A percentile compares a stretch with the other conserved stretches of the same genome.
Conservation (phyloP, 768 basidiomycete genomes). For the Termitomyces sp. region DNA sequence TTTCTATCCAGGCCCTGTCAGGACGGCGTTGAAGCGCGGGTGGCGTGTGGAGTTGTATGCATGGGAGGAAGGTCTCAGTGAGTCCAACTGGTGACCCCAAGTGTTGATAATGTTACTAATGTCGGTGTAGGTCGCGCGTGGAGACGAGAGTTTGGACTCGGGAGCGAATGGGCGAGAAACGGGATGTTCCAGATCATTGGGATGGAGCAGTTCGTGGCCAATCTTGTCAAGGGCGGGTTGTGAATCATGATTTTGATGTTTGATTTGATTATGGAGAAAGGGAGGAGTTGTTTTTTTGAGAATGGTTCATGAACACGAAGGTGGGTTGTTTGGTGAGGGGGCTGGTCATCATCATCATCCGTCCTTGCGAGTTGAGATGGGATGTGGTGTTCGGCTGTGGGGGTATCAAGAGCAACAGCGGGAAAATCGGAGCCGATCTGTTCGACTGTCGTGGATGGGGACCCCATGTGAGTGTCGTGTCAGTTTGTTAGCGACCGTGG, state of each 20-base stretch:
- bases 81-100: constrained; percentile 17
- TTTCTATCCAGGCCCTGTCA: constrained; percentile 53
- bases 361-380: neutral
- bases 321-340: neutral
- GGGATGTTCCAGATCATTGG: constrained; percentile 53
- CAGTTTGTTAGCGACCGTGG: neutral
- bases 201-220: constrained; percentile 61
- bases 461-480: neutral
- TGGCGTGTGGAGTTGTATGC: constrained; percentile 96
- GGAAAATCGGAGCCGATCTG: neutral
- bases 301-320: neutral
- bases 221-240: constrained; percentile 44
- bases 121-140: constrained; percentile 48
- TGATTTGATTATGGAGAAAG: too few relatives aligned
- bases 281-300: neutral
- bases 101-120: neutral
- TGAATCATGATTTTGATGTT: neutral
- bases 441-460: neutral
- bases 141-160: constrained; percentile 57
- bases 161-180: constrained; percentile 36
- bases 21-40: constrained; percentile 82
- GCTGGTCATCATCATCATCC: neutral
- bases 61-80: constrained; percentile 83
- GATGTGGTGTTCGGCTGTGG: neutral
- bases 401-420: neutral